phyloP scores from a whole-genome alignment of 345 rosid genomes.

The Gossypioides kirkii region DNA sequence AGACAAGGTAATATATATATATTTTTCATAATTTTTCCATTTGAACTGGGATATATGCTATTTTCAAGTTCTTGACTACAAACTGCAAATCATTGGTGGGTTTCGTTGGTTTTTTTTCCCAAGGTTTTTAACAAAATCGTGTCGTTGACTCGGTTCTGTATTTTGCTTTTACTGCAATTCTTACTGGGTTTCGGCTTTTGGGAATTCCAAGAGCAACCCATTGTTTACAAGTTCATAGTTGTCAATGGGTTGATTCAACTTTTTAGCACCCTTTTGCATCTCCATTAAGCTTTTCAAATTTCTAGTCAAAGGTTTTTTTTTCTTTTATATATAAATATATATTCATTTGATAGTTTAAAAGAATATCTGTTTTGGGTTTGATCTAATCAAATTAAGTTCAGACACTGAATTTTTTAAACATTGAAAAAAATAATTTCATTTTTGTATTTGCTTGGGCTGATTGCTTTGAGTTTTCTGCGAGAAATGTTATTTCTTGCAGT shows the following conservation, averaged over 20 bases:
- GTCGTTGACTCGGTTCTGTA: background rate
- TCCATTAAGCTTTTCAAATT: background rate
- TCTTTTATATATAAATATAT: background rate
- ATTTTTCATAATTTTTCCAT: background rate
- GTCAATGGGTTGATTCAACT: background rate
- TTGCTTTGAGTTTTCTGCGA: slow-evolving; percentile 8
- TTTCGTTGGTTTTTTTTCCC: background rate
- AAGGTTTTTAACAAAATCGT: background rate
- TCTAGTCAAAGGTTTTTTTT: background rate
- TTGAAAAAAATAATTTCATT: background rate
- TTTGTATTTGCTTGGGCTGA: background rate
- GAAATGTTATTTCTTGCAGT: slow-evolving; percentile 6
- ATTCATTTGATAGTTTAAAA: background rate
- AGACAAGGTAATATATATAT: background rate
- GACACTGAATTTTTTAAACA: background rate
- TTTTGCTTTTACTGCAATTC: background rate
- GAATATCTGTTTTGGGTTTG: background rate
- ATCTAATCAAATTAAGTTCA: background rate
- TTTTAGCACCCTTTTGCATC: background rate
- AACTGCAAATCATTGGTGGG: background rate
- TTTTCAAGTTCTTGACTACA: background rate
- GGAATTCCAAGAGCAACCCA: background rate
- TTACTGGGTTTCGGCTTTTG: background rate
- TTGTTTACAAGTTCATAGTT: background rate
- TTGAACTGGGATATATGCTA: background rate